Base-by-base conservation (phyloP, 2,329 filamentous ascomycete genomes). In the Claviceps humidiphila region DNA sequence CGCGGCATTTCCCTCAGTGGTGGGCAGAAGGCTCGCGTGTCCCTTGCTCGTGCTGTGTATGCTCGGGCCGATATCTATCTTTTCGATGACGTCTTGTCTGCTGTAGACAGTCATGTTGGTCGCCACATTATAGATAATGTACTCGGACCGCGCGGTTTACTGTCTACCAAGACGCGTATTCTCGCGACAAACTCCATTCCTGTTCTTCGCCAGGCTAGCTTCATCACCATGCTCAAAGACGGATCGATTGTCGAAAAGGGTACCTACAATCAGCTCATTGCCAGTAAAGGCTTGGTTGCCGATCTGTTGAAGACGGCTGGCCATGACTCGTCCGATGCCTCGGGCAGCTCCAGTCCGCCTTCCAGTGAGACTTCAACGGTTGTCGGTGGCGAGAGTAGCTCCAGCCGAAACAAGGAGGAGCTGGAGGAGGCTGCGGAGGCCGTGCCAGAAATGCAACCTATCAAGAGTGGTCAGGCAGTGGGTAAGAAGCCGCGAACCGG, bases 71-170 rank as follows among this genome's bases (percentile, higher is more conserved):
- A 98, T 65, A 82, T 98, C 49, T 97, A 97, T 63, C 76, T 98
- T 13, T 76, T 98, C 11, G 93, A 98, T 59, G 93, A 98, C 65
- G 87, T 90, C 55, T 76, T 98, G 11, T 97, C 91, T 16, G 93
- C 94, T 0, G 93, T 98, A n/a, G 93, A 98, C 69, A 91, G 95
- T 58, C 93, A 98, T 64, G 93, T 98, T 54, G 93, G 93, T 49
- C 80, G 88, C 57, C 93, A 98, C 69, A 78, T 98, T 53, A 96
- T 96, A 61, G 87, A 97, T 64, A 88, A 93, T 56, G 93, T 98
- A 1, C 80, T 98, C 39, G 93, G 93, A 13, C 76, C 85, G 4
- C 85, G 84, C 56, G 93, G 93, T 58, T 74, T 98, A 6, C 76
- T 98, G 24, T 78, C 75, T 50, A 80, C 84, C 41, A 97, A 97